Base-by-base conservation (phyloP, 1,284 basidiomycete genomes). In the Rhodotorula sp. region DNA sequence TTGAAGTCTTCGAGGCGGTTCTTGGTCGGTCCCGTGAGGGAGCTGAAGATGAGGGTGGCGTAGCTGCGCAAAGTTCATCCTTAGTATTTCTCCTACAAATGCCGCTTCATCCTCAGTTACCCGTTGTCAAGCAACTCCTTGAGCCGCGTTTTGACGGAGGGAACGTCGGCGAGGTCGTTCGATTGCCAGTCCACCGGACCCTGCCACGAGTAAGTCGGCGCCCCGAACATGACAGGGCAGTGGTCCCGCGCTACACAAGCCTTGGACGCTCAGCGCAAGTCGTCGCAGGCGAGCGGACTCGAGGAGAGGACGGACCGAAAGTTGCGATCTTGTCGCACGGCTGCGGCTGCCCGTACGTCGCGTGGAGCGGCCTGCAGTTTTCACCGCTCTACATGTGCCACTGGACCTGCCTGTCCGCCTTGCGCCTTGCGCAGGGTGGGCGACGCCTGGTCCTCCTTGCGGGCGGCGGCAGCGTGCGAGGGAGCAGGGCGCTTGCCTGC, bases 211-310 rank as follows among this genome's bases (percentile, higher is more conserved):
- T 80, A 81, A 51, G 28, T 82, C 83, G 11, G n/a, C 57, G 83
- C 83, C 53, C 81, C 81, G 6, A 85, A 85, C 75, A 86, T 86
- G 77, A 96, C 91, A 63, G 95, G 77, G 0, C 92, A 94, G 1
- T 90, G 92, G 77, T 96, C 93, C 9, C 95, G 24, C 28, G 26
- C 61, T 62, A 51, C 40, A 13, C 7, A 20, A 16, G 9, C 2
- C 2, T 26, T 9, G 24, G 4, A 13, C 15, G 15, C 24, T 20
- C 22, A 5, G 18, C 20, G 8, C 22, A 22, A 9, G 26, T 9
- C n/a, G 26, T 6, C 9, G 15, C n/a, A 30, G 26, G 30, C 6
- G 47, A 47, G 54, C 50, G 31, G 22, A 28, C 6, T 16, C 9
- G 28, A 55, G 46, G 15, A 18, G 11, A 30, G n/a, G n/a, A 64